Base-by-base conservation (phyloP, 768 basidiomycete genomes). In the Mycena kentingensis region DNA sequence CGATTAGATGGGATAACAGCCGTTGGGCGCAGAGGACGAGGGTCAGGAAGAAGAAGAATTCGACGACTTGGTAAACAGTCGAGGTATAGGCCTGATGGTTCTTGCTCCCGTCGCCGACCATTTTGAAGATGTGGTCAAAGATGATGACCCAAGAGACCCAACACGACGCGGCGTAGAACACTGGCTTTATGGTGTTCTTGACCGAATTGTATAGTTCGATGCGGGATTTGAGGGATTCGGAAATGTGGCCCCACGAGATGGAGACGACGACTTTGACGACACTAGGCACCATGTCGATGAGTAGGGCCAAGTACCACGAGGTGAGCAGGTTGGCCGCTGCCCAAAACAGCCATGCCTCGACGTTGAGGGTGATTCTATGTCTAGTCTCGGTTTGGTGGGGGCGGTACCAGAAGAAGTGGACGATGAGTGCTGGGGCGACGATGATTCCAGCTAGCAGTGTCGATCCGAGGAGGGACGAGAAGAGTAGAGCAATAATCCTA, bases 331-430 rank as follows among this genome's bases (percentile, higher is more conserved):
- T 90, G 32, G 85, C 79, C 4, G 88, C 90, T 6, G 81, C 82
- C 88, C 89, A 92, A 67, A 88, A 88, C 3, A 90, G 73, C 89
- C 89, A 92, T 3, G 87, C 85, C 65, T 86, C 74, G 38, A 87
- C 66, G 64, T 86, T 90, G 55, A 84, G 77, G 48, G 77, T 78
- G 55, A 89, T 77, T 55, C 77, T 87, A 25, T 72, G 75, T 15
- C 87, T 78, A 57, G 82, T 71, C 7, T 75, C 73, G 16, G 78
- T 79, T 6, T 77, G 79, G 49, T 87, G 65, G 0, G 78, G 79
- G 38, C 81, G 77, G 62, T 85, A 87, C 84, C 84, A 91, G 64
- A 80, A 80, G 65, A 88, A 83, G 57, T 87, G 79, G 39, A 90
- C 63, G 39, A 89, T 63, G 24, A 92, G 60, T 8, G 81, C 85